These are phyloP conservation scores for Hypoxylon trugodes DNA, from an alignment of 495 filamentous ascomycete species.

Conservation along the genomic window DNA sequence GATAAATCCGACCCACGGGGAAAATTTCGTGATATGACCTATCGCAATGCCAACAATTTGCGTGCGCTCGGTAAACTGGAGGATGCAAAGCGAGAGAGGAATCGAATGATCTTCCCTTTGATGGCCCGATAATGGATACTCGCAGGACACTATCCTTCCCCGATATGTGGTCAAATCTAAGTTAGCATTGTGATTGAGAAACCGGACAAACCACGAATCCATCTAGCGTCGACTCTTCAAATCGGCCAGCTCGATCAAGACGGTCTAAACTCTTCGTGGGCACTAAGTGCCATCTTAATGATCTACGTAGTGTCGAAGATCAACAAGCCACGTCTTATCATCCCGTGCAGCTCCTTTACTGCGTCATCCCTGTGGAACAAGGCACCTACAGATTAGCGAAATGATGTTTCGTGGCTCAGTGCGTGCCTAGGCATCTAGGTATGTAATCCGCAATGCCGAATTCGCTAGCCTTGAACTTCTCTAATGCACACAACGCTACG, in stretches of 20 bases:
- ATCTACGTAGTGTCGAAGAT: conserved; percentile 34
- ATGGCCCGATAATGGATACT: conserved; percentile 14
- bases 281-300: conserved; percentile 13
- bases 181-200: conserved; percentile 19
- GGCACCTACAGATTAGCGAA: conserved; percentile 42
- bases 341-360: conserved; percentile 31
- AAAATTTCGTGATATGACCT: conserved; percentile 16
- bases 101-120: conserved; percentile 3
- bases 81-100: conserved; percentile 10
- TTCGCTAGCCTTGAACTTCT: conserved; percentile 12
- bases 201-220: conserved; percentile 21
- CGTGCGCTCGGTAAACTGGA: conserved; percentile 20
- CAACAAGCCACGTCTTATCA: conserved; percentile 42
- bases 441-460: conserved; percentile 37
- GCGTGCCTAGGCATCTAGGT: too few relatives aligned
- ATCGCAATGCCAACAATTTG: conserved; percentile 21
- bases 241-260: conserved; percentile 4
- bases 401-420: conserved; percentile 39
- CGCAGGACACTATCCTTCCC: conserved; percentile 22
- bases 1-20: conserved; percentile 11
- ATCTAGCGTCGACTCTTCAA: conserved; percentile 2
- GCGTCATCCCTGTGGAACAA: conserved; percentile 37
- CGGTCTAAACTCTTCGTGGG: conserved; percentile 14
- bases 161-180: conserved; percentile 25
- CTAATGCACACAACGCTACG: conserved; percentile 21